Conservation (phyloP, 2,329 filamentous ascomycete genomes). For the Cyanodermella asteris region DNA sequence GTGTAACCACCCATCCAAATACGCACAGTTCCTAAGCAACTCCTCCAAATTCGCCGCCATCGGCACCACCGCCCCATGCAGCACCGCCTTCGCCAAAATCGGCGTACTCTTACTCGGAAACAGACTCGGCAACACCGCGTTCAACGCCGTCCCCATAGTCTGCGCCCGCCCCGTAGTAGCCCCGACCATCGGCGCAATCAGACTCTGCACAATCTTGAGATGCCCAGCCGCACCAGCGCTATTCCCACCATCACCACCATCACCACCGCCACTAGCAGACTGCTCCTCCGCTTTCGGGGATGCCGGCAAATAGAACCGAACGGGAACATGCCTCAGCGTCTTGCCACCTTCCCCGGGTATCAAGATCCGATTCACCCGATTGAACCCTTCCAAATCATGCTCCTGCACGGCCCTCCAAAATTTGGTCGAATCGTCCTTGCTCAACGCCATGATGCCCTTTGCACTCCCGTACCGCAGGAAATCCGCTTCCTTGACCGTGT, state of each 20-base stretch:
- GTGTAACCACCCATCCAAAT: conserved; percentile 82
- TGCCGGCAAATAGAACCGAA: conserved; percentile 66
- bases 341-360: conserved; percentile 44
- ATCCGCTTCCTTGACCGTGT: conserved; percentile 60
- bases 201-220: conserved; percentile 55
- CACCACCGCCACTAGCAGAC: too few relatives aligned
- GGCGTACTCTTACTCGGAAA: conserved; percentile 76
- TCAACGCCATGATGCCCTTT: conserved; percentile 74
- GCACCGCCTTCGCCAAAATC: conserved; percentile 58
- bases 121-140: conserved; percentile 50
- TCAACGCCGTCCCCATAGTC: conserved; percentile 58
- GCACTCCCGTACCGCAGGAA: conserved; percentile 74
- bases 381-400: conserved; percentile 53
- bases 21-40: conserved; percentile 59
- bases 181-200: conserved; percentile 33
- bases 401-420: conserved; percentile 65
- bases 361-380: conserved; percentile 52
- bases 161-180: conserved; percentile 30
- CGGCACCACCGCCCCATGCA: conserved; percentile 71
- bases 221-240: conserved; percentile 20
- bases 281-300: conserved; percentile 15
- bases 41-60: conserved; percentile 64
- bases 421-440: conserved; percentile 59
- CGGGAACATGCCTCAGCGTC: conserved; percentile 63
- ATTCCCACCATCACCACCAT: conserved; percentile 23